Conservation (phyloP, 78 protist genomes). For the Speleostelium caveatum region DNA sequence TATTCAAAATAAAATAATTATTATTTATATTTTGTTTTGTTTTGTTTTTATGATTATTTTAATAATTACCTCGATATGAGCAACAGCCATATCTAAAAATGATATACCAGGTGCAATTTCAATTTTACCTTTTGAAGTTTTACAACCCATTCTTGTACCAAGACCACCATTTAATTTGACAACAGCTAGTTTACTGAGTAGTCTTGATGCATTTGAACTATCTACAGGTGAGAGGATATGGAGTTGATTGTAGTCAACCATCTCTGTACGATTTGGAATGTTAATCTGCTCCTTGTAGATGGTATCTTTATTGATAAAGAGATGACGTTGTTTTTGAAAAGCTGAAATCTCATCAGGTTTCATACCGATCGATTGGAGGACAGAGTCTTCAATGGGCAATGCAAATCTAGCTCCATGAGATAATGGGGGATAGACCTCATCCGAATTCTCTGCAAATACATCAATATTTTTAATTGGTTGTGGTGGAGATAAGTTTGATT, state of each 20-base stretch:
- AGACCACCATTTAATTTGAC: constrained; percentile 98
- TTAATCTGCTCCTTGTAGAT: constrained; percentile 50
- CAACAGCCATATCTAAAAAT: constrained; percentile 94
- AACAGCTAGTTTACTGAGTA: constrained; percentile 87
- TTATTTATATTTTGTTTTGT: no score
- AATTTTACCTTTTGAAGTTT: constrained; percentile 52
- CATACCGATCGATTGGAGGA: constrained; percentile 47
- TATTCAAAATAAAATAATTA: not conserved
- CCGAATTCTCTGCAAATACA: constrained; percentile 40
- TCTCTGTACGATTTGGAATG: constrained; percentile 36
- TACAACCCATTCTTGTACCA: constrained; percentile 80
- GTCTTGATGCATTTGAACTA: constrained; percentile 19
- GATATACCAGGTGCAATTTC: constrained; percentile 80
- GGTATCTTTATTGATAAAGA: constrained; percentile 46
- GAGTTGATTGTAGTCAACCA: constrained; percentile 58
- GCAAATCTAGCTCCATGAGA: constrained; percentile 66
- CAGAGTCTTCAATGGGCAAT: constrained; percentile 14
- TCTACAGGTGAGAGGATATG: constrained; percentile 47
- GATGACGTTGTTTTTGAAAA: constrained; percentile 55
- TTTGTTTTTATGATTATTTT: no score
- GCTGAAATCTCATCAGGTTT: constrained; percentile 55
- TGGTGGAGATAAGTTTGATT: not conserved
- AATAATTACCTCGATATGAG: constrained; percentile 89
- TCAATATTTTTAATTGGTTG: constrained; percentile 9
- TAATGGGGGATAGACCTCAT: constrained; percentile 74